Percentiles rank a stretch among this genome's conserved stretches.
phyloP scores from a whole-genome alignment of 331 rosid species.

The Cydonia oblonga region DNA sequence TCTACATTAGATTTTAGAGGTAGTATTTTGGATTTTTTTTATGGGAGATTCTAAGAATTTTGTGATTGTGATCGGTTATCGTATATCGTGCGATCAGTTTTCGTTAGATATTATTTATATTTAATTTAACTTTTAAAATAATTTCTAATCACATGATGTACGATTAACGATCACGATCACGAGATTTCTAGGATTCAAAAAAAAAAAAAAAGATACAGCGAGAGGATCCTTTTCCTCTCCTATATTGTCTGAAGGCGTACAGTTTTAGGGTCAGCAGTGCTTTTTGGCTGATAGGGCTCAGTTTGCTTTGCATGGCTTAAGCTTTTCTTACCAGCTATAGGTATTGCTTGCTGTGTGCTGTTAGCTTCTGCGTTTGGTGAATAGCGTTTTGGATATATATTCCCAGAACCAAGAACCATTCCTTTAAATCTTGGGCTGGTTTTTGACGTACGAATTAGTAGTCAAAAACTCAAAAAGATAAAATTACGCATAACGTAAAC shows the following conservation, averaged over 20 bases:
- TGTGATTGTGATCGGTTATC: too few species aligned
- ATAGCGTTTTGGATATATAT: neutral
- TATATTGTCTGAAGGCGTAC: too few species aligned
- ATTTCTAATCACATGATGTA: too few species aligned
- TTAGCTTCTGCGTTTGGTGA: neutral
- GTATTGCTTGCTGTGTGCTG: slow-evolving; percentile 8
- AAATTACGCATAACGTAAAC: neutral
- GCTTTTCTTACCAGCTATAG: neutral
- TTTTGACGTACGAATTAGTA: neutral
- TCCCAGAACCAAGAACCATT: neutral
- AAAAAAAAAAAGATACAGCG: fast-evolving
- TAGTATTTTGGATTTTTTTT: neutral
- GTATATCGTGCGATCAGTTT: fast-evolving
- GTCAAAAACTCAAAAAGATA: neutral
- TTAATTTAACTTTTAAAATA: too few species aligned
- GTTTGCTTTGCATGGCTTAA: neutral
- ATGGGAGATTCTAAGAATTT: fast-evolving
- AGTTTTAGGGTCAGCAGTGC: too few species aligned
- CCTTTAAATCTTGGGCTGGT: neutral
- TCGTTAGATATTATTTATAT: too few species aligned
- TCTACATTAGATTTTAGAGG: neutral
- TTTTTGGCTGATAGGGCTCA: too few species aligned
- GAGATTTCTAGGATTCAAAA: fast-evolving
- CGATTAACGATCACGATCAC: fast-evolving
- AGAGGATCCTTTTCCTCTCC: too few species aligned